phyloP scores from a whole-genome alignment of 345 rosid species.

The Firmiana major region DNA sequence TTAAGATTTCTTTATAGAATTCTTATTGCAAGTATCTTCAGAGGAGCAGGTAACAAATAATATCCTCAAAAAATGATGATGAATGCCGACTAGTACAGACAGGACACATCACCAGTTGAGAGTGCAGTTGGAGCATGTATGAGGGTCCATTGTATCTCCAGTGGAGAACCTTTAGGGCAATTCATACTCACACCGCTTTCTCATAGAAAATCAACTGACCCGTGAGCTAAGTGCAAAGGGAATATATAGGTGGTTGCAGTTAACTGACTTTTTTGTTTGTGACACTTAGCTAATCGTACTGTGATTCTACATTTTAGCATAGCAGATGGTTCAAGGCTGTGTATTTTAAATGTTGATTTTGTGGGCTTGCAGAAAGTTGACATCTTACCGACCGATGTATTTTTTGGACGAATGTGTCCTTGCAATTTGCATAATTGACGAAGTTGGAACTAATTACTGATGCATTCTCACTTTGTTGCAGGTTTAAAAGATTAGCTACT shows the following conservation, averaged over 20 bases:
- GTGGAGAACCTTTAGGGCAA: background rate
- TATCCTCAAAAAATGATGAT: background rate
- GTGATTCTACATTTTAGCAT: background rate
- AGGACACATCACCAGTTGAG: background rate
- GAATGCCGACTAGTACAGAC: background rate
- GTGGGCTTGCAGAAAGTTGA: background rate
- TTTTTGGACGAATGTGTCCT: background rate
- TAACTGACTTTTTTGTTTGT: background rate
- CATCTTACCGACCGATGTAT: background rate
- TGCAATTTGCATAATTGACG: background rate
- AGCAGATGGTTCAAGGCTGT: background rate
- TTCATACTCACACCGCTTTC: background rate
- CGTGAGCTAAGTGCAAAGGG: background rate
- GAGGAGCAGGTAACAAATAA: background rate
- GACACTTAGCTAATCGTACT: background rate
- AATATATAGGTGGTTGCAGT: background rate
- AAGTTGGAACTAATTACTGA: background rate
- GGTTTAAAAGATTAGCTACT: conserved; percentile 1
- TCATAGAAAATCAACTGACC: background rate
- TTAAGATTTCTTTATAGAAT: background rate
- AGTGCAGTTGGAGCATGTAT: background rate
- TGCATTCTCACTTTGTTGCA: background rate
- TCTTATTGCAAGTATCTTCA: background rate
- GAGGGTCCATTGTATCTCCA: background rate
- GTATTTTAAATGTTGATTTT: background rate